These are phyloP conservation scores for Caryopteris hybrid DNA, from an alignment of 305 asterid species.

Conservation along the genomic window DNA sequence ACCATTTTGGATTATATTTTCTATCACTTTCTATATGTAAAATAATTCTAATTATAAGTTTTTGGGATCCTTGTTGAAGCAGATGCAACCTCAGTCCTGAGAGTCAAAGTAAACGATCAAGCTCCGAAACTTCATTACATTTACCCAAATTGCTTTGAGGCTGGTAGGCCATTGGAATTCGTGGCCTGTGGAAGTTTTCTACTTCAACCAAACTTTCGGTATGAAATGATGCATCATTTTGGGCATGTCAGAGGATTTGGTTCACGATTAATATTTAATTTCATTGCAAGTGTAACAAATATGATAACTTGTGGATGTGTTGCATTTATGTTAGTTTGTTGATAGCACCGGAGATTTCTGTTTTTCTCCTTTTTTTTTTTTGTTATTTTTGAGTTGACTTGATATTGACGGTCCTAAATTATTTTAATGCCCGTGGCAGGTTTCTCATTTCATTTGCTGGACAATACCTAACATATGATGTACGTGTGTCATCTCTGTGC, in stretches of 20 bases:
- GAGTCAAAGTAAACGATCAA: slow-evolving; percentile 49
- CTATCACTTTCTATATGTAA: too few relatives aligned
- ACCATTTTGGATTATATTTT: background rate
- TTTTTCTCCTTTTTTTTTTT: background rate
- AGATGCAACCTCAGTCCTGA: slow-evolving; percentile 54
- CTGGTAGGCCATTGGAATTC: slow-evolving; percentile 84
- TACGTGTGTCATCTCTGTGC: slow-evolving; percentile 33
- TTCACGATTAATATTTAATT: background rate
- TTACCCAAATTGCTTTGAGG: slow-evolving; percentile 76
- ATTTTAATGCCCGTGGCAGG: slow-evolving; percentile 37
- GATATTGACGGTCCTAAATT: background rate
- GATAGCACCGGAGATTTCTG: slow-evolving; percentile 11
- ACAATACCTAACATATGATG: slow-evolving; percentile 48
- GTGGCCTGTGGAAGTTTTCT: slow-evolving; percentile 78
- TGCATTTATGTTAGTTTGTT: background rate
- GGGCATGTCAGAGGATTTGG: background rate
- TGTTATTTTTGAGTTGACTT: background rate
- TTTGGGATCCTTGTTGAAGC: slow-evolving; percentile 24
- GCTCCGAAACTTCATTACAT: slow-evolving; percentile 72
- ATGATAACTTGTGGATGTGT: slow-evolving; percentile 11
- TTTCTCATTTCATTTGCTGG: slow-evolving; percentile 81
- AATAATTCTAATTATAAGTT: background rate
- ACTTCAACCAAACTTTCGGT: slow-evolving; percentile 78
- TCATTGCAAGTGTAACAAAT: background rate
- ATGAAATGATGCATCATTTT: slow-evolving; percentile 17